Percentiles rank a stretch among this genome's conserved stretches.
phyloP scores from a whole-genome alignment of 2,329 filamentous ascomycete species.

The Intubia oerlemansii region DNA sequence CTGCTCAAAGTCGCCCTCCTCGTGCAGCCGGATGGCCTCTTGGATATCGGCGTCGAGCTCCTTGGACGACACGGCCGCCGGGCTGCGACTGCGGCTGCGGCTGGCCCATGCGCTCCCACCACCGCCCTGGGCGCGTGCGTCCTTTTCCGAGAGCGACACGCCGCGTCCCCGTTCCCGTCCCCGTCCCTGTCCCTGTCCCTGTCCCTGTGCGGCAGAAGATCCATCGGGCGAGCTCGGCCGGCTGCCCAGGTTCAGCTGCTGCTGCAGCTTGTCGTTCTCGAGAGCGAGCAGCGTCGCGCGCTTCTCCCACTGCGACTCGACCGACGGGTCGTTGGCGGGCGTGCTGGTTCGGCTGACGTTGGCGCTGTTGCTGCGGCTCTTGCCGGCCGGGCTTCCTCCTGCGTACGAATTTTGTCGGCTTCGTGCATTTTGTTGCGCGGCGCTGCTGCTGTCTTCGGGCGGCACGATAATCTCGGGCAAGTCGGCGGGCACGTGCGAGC shows the following conservation, averaged over 20 bases:
- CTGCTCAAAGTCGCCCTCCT: conserved; percentile 53
- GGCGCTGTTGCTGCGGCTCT: conserved; percentile 4
- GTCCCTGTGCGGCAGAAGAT: no score
- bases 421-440: neutral
- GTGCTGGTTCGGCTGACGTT: neutral
- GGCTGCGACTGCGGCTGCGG: conserved; percentile 8
- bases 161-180: no score
- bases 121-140: no score
- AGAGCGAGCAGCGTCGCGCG: conserved; percentile 73
- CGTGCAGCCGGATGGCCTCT: conserved; percentile 85
- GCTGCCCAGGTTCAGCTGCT: conserved; percentile 13
- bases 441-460: conserved; percentile 15
- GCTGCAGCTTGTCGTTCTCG: conserved; percentile 29
- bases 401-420: no score
- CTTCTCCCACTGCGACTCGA: conserved; percentile 74
- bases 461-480: conserved; percentile 48
- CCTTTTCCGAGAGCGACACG: neutral
- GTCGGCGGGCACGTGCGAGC: conserved; percentile 56
- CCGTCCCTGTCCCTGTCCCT: no score
- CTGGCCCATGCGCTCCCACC: conserved; percentile 13
- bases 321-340: conserved; percentile 2
- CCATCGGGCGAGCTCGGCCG: conserved; percentile 19
- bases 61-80: conserved; percentile 26
- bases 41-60: conserved; percentile 56
- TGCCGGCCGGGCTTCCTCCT: no score